Evolutionary conservation across 1,139 yeast genomes (phyloP).

Genomic region (Lodderomyces pseudojiufengensis): DNA sequence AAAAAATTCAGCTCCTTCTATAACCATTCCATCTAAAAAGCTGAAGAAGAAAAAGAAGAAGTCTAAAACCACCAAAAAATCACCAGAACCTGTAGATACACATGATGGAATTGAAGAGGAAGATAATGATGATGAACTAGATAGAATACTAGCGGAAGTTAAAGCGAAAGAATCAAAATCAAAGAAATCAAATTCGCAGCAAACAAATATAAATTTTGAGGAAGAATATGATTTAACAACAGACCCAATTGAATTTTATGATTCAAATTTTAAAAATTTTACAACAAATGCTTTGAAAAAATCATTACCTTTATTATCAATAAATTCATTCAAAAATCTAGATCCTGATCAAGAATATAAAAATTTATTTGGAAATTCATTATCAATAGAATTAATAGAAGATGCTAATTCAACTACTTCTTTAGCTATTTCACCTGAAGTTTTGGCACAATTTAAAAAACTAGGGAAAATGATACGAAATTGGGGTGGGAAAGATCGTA

Average conservation of each 20-base stretch:
- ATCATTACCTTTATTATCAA: constrained; percentile 38
- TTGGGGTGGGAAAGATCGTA: constrained; percentile 80
- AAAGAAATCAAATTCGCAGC: too few species aligned
- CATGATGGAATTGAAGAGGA: constrained; percentile 15
- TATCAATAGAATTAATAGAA: constrained; percentile 63
- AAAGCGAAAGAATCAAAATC: constrained; percentile 25
- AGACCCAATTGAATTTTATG: constrained; percentile 40
- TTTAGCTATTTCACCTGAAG: constrained; percentile 61
- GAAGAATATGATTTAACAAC: constrained; percentile 27
- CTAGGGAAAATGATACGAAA: constrained; percentile 64
- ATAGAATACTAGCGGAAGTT: constrained; percentile 34
- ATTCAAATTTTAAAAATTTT: constrained; percentile 43
- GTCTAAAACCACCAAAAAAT: constrained; percentile 12
- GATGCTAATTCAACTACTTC: constrained; percentile 69
- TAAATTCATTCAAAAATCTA: constrained; percentile 49
- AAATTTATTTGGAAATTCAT: constrained; percentile 61
- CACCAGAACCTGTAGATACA: constrained; percentile 14
- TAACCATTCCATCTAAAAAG: background rate
- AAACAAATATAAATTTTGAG: constrained; percentile 31
- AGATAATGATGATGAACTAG: constrained; percentile 41
- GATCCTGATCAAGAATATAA: constrained; percentile 82
- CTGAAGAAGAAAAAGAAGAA: constrained; percentile 17
- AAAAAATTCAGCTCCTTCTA: constrained; percentile 5
- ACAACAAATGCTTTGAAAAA: constrained; percentile 39
- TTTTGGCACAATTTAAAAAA: constrained; percentile 58